A percentile compares a stretch with the other conserved stretches of the same genome.
Conservation (phyloP, 148 eudicot genomes). For the Diospyros kaki region DNA sequence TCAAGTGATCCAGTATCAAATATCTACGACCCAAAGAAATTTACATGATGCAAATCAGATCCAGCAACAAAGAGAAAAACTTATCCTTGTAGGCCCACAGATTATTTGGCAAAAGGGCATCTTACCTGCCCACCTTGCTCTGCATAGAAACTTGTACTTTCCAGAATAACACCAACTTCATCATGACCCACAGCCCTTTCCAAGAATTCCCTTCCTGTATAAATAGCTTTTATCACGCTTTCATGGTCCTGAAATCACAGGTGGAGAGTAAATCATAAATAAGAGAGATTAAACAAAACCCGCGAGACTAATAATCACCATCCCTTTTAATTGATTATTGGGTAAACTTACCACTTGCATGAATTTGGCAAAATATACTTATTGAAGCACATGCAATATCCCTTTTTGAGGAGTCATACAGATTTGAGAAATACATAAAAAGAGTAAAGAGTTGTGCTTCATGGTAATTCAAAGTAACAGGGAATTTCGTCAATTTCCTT, state of each 20-base stretch:
- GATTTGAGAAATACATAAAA: background rate
- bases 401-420: background rate
- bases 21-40: constrained; percentile 45
- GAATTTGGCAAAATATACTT: background rate
- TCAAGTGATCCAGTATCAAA: constrained; percentile 82
- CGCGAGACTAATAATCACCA: background rate
- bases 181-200: constrained; percentile 55
- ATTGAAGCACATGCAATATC: background rate
- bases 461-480: too few relatives aligned
- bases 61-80: background rate
- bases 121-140: constrained; percentile 99
- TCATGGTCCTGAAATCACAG: constrained; percentile 62
- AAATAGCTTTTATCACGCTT: constrained; percentile 78
- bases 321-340: background rate
- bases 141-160: constrained; percentile 90
- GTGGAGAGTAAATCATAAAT: background rate
- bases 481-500: too few relatives aligned
- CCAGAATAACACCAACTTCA: constrained; percentile 81
- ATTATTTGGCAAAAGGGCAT: background rate
- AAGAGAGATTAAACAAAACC: background rate
- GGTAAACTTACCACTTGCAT: background rate
- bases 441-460: background rate
- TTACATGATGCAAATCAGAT: background rate
- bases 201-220: constrained; percentile 68
- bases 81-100: background rate